A percentile compares a stretch with the other conserved stretches of the same genome.
Evolutionary conservation across 768 basidiomycete genomes (phyloP).

Genomic region (Pleurotus cornucopiae): DNA sequence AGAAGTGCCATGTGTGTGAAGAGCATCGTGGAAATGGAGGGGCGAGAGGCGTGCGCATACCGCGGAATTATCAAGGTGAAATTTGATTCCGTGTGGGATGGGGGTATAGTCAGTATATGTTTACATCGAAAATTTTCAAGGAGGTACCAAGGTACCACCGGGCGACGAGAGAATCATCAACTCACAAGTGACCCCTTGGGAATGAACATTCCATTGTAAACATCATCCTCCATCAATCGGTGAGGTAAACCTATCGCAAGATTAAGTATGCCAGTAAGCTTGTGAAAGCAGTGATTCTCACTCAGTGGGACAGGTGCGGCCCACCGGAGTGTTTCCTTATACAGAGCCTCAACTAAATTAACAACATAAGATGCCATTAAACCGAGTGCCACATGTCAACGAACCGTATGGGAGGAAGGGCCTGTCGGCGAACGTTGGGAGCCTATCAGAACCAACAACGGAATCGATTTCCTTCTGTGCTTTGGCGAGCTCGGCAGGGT

Average conservation of each 20-base stretch:
- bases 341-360: constrained; percentile 41
- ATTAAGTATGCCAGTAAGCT: not conserved
- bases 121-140: not conserved
- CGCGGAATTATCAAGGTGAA: not conserved
- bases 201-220: constrained; percentile 53
- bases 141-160: no score
- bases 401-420: constrained; percentile 48
- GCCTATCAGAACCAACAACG: constrained; percentile 49
- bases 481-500: constrained; percentile 52
- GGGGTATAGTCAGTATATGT: not conserved
- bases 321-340: constrained; percentile 27
- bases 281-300: not conserved
- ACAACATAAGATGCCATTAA: not conserved
- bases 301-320: constrained; percentile 13
- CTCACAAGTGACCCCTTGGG: constrained; percentile 48
- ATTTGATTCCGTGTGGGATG: not conserved
- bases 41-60: not conserved
- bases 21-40: not conserved
- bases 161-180: not conserved
- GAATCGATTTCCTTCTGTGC: constrained; percentile 66
- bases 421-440: constrained; percentile 60
- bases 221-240: constrained; percentile 59
- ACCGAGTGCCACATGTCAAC: constrained; percentile 11
- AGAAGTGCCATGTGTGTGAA: not conserved
- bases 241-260: constrained; percentile 52